These are phyloP conservation scores for Spiraea crenata DNA, from an alignment of 331 rosid genomes.

Conservation along the genomic window DNA sequence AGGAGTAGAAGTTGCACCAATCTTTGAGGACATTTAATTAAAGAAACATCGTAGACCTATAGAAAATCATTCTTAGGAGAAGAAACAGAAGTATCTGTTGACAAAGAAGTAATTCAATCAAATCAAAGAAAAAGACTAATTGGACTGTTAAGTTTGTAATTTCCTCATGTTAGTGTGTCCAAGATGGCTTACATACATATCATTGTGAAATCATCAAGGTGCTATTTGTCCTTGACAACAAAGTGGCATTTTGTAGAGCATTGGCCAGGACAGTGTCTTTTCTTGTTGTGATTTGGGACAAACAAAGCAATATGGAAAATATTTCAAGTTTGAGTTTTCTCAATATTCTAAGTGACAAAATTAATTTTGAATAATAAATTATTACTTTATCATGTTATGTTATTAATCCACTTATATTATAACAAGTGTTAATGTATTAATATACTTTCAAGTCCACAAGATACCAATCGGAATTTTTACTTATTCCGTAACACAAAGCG, in stretches of 20 bases:
- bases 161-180: not conserved
- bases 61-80: not conserved
- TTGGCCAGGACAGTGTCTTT: no score
- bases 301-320: no score
- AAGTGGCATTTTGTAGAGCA: not conserved
- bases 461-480: no score
- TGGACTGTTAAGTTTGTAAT: not conserved
- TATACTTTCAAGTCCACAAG: no score
- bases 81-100: not conserved
- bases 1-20: slow-evolving; percentile 1
- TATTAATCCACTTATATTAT: no score
- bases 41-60: not conserved
- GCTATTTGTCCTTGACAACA: not conserved
- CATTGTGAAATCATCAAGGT: not conserved
- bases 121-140: not conserved
- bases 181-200: not conserved
- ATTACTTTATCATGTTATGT: no score
- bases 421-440: no score
- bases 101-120: slow-evolving; percentile 1
- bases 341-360: no score
- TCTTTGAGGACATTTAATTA: not conserved
- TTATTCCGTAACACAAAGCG: no score
- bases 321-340: no score
- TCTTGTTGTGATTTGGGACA: no score
- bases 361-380: no score